These are phyloP conservation scores for Polygonum maritimum DNA, from an alignment of 148 eudicot genomes.

Conservation along the genomic window DNA sequence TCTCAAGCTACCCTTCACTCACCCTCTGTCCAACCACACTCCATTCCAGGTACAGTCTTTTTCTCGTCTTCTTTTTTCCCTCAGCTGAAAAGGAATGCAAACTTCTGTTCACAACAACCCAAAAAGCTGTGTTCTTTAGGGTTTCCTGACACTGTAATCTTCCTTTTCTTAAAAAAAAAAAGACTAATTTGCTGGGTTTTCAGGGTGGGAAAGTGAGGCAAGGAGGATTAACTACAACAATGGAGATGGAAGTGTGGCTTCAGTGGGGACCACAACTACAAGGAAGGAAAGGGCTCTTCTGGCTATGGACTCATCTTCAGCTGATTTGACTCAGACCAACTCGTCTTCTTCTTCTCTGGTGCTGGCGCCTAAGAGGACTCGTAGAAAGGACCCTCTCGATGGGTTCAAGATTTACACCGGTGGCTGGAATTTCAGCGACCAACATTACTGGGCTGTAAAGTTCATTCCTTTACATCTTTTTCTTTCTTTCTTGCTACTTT, in stretches of 20 bases:
- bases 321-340: conserved; percentile 7
- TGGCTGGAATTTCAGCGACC: conserved; percentile 48
- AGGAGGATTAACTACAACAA: background rate
- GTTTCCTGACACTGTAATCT: background rate
- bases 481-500: background rate
- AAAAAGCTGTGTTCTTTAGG: background rate
- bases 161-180: background rate
- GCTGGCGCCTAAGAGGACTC: conserved; percentile 25
- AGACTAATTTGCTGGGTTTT: background rate
- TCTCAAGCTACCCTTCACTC: background rate
- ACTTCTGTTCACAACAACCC: background rate
- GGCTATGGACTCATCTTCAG: background rate
- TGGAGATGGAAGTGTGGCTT: conserved; percentile 3
- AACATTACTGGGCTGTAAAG: conserved; percentile 74
- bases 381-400: conserved; percentile 47
- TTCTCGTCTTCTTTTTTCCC: background rate
- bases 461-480: background rate
- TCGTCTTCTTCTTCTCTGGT: conserved; percentile 10
- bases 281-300: background rate
- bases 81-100: background rate
- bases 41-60: background rate
- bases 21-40: background rate
- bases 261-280: background rate
- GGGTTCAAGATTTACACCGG: conserved; percentile 36
- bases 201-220: conserved; percentile 4